Base-by-base conservation (phyloP, 768 basidiomycete species). In the Leccinum disarticulatum region DNA sequence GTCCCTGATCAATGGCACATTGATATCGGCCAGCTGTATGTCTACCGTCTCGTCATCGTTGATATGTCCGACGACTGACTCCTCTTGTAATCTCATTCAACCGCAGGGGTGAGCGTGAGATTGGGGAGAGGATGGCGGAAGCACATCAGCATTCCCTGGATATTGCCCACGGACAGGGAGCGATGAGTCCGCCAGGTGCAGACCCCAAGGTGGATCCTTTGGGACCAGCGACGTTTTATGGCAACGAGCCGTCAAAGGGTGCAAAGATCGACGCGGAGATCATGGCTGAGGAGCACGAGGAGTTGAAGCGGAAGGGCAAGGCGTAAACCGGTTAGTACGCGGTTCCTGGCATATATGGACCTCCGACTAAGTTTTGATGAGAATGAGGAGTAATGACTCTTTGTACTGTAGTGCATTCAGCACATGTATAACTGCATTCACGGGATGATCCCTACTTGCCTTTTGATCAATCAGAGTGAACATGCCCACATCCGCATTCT, bases 191-290 rank as follows among this genome's bases (percentile, higher is more conserved):
- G 54, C 72, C 59, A 53, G 65, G 62, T 52, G 62, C 64, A 6
- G 67, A 76, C 46, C 76, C 77, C 0, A 68, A 75, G 31, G 69
- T 70, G 0, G 78, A 85, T 57, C 84, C 85, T 13, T 67, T 81
- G 28, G 76, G 76, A 49, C 81, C 81, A 10, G 84, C 83, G 1
- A 70, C 68, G n/a, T 67, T 75, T 15, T 85, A 86, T 55, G 83
- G 84, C 0, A 79, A 87, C 63, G 73, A 85, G 61, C 85, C 86
- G 0, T 84, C 83, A 0, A 72, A 77, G 41, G 84, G 85, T 0
- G 86, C 84, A 1, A 70, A 80, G 66, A 77, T 84, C n/a, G 86
- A 87, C 65, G 81, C 81, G 4, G 74, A 85, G 62, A 71, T 87
- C 19, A 76, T 81, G 73, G 66, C 66, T 3, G 83, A 84, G 58